These are phyloP conservation scores for Pseudomonodictys pantanalensis DNA, from an alignment of 495 filamentous ascomycete genomes.

Conservation along the genomic window DNA sequence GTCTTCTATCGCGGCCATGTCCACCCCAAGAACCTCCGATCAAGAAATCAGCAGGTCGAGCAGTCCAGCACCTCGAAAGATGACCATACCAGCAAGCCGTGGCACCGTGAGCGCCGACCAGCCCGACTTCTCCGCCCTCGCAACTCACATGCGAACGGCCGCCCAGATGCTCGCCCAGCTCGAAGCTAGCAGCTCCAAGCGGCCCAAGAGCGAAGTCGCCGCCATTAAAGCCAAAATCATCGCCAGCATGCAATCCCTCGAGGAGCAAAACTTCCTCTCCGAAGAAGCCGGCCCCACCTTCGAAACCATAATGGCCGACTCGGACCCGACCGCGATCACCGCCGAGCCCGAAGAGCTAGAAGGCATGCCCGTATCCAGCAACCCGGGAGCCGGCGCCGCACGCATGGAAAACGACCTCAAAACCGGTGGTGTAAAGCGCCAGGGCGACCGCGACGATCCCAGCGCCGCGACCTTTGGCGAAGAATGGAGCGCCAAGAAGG, in stretches of 20 bases:
- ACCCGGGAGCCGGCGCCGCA: slow-evolving; percentile 64
- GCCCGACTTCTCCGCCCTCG: slow-evolving; percentile 69
- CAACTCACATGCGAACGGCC: slow-evolving; percentile 75
- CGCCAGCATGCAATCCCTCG: slow-evolving; percentile 78
- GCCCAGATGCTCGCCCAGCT: slow-evolving; percentile 77
- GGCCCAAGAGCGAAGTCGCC: slow-evolving; percentile 68
- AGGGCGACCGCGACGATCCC: slow-evolving; percentile 75
- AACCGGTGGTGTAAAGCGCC: slow-evolving; percentile 70
- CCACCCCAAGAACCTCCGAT: slow-evolving; percentile 60
- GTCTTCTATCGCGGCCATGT: slow-evolving; percentile 49
- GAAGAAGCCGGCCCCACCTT: slow-evolving; percentile 60
- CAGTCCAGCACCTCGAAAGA: slow-evolving; percentile 56
- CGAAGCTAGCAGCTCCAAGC: slow-evolving; percentile 66
- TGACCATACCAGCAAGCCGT: slow-evolving; percentile 45
- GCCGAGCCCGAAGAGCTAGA: slow-evolving; percentile 46
- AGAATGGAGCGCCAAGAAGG: slow-evolving; percentile 71
- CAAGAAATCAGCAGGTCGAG: slow-evolving; percentile 57
- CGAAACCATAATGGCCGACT: slow-evolving; percentile 66
- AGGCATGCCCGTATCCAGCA: slow-evolving; percentile 45
- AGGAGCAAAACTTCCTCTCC: slow-evolving; percentile 73
- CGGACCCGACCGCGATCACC: slow-evolving; percentile 42
- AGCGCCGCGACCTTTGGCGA: slow-evolving; percentile 76
- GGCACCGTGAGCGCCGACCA: slow-evolving; percentile 47
- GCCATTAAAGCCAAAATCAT: slow-evolving; percentile 75
- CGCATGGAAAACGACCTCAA: slow-evolving; percentile 80